Evolutionary conservation across 2,329 filamentous ascomycete genomes (phyloP), one percentile per base, ranked within the genome.

Genomic region (Daldinia sp.): DNA sequence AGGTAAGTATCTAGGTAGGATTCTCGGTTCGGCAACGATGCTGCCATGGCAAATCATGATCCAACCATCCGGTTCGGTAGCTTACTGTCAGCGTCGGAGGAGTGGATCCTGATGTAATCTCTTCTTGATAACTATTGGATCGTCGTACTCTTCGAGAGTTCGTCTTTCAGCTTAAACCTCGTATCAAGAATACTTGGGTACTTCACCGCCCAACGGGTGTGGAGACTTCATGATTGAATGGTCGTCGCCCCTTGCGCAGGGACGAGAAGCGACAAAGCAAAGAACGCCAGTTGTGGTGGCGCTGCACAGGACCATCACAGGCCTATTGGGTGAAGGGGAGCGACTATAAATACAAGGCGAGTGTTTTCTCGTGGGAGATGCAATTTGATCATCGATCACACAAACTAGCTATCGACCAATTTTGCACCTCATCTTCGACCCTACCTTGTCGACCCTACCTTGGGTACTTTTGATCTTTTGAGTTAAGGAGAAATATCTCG

Each of bases 31-130:
- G 45, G 49, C 17, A 39, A 35, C 45, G 11, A 21, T 32, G 58
- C 45, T 58, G 43, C 29, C 49, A 55, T 55, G 62, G 58, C 62
- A 62, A 55, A 47, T 48, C 58, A 45, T 51, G 30, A 55, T 52
- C 58, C 58, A 61, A 64, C 49, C 58, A 62, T 41, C 35, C 25
- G 43, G 52, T 27, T 60, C 56, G 23, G 39, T 53, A 57, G 47
- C 39, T 64, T 57, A 34, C 47, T 35, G 37, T 57, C 54, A 49
- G 52, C 32, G n/a, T 29, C 35, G 37, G 19, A 35, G 39, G 10
- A 37, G 32, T 61, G 48, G 45, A 48, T 49, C 32, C 32, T 27
- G 35, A 45, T 37, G 11, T 23, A 30, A 39, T 23, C 10, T 10
- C 19, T 29, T 37, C 35, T 53, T 13, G 15, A 53, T 53, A 17